Evolutionary conservation across 768 basidiomycete genomes (phyloP), one percentile per base, ranked within the genome.

Genomic region (Pisolithus tinctorius): DNA sequence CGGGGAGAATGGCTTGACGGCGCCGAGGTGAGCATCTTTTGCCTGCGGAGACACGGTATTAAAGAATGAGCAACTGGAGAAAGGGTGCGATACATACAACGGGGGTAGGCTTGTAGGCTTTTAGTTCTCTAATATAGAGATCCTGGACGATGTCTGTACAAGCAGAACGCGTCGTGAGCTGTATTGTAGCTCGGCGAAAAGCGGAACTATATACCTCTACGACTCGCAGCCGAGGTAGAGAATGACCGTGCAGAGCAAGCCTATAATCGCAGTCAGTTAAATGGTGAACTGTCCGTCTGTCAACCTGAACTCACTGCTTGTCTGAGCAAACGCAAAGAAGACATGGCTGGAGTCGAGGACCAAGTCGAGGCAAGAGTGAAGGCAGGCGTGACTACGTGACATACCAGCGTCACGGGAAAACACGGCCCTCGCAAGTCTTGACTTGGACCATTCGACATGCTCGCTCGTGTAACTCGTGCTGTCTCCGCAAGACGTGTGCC

Each of bases 41-140:
- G 86, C 81, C 94, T 98, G 23, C 20, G 30, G 13, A 34, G 34
- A 34, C 34, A 13, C 13, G 13, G 17, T 23, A 31, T 38, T 16
- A 31, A n/a, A 10, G 52, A 41, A 36, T 46, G 4, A 34, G 3
- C 25, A 47, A n/a, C 6, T 6, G 11, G 26, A 31, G 10, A 13
- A 34, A 4, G 2, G 25, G 1, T 8, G 2, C 4, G 25, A 41
- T n/a, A 78, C 89, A 68, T 61, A 93, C 93, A 43, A 65, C 68
- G 5, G 81, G 72, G 34, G 82, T 73, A 38, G 89, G 77, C 76
- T 91, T 95, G 82, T 94, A 98, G 4, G 80, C 69, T 72, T 88
- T 94, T 62, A 98, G 78, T 74, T 95, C 88, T 63, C 78, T 83
- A 59, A 98, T 60, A 72, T 97, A 98, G 50, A 96, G 68, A 57